phyloP scores from a whole-genome alignment of 139 green algal species.

The Picochlorum sp. region DNA sequence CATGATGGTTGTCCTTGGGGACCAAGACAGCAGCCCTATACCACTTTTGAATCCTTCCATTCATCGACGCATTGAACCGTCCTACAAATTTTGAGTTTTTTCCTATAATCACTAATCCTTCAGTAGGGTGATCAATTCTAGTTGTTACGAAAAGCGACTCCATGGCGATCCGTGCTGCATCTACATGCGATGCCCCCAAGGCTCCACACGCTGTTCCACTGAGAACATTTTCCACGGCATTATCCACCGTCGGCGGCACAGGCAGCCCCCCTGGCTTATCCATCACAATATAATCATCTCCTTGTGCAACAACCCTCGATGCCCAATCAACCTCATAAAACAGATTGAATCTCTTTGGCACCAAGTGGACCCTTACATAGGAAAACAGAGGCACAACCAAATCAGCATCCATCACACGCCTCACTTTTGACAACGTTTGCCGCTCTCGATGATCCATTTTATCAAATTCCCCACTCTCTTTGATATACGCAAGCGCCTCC shows the following conservation, averaged over 20 bases:
- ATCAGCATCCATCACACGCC: not conserved
- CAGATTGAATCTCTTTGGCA: conserved; percentile 66
- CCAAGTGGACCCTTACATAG: conserved; percentile 65
- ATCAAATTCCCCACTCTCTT: conserved; percentile 13
- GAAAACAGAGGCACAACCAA: not conserved
- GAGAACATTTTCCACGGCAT: conserved; percentile 28
- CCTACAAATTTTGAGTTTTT: conserved; percentile 38
- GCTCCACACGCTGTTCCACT: too few species aligned
- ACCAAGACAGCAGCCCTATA: conserved; percentile 15
- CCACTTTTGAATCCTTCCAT: conserved; percentile 39
- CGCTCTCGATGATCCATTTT: not conserved
- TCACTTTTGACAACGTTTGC: not conserved
- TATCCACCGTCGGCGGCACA: conserved; percentile 45
- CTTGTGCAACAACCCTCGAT: conserved; percentile 37
- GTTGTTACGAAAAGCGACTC: conserved; percentile 41
- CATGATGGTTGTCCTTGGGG: not conserved
- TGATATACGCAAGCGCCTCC: not conserved
- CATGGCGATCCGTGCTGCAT: conserved; percentile 33
- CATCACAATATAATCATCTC: conserved; percentile 51
- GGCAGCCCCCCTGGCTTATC: conserved; percentile 73
- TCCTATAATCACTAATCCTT: conserved; percentile 65
- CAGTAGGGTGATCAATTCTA: conserved; percentile 66
- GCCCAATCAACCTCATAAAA: conserved; percentile 33
- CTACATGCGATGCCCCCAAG: not conserved
- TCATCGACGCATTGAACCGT: not conserved